Base-by-base conservation (phyloP, 148 eudicot genomes). In the Selenicereus undatus region DNA sequence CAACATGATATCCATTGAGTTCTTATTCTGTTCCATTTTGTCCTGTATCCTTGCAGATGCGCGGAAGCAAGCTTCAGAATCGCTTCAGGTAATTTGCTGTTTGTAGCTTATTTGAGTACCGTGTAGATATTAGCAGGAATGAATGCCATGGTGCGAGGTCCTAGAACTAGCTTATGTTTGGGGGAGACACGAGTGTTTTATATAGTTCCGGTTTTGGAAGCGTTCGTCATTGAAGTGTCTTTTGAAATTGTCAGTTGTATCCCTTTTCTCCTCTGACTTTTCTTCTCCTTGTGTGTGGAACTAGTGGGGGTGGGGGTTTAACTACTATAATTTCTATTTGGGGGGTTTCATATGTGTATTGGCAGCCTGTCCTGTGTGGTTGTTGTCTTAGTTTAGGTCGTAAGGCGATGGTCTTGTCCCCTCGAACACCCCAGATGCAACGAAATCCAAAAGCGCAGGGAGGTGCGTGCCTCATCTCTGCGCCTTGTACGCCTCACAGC, bases 51-150 rank as follows among this genome's bases (percentile, higher is more conserved):
- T 81, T 84, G 79, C 91, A 96, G 99, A 90, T 96, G 87, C 93
- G 99, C 66, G 93, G 91, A 75, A 88, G 98, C 90, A 96, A 93
- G 87, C 99, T 96, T 84, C 99, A 96, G 76, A 96, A 89, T 76
- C 92, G 99, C 27, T 92, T 86, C 82, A 96, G 99, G 99, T 96
- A 89, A 10, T 10, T 10, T 48, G 58, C 86, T 72, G 75, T 52
- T 12, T 54, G 26, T n/a, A 73, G 35, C 73, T 45, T 30, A 78
- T 14, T 35, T 8, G 43, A 45, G 54, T 10, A 39, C 13, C 43
- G 8, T 72, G 30, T 72, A 6, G 39, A 50, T 74, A 51, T 52
- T 18, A 20, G 35, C 76, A 73, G 48, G 4, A 73, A 39, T 43
- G 76, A 26, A 45, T 73, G 43, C 50, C n/a, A 2, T 62, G 62